Evolutionary conservation across 495 filamentous ascomycete genomes (phyloP), one percentile per base, ranked within the genome.

Genomic region (Achaetomiella virescens): DNA sequence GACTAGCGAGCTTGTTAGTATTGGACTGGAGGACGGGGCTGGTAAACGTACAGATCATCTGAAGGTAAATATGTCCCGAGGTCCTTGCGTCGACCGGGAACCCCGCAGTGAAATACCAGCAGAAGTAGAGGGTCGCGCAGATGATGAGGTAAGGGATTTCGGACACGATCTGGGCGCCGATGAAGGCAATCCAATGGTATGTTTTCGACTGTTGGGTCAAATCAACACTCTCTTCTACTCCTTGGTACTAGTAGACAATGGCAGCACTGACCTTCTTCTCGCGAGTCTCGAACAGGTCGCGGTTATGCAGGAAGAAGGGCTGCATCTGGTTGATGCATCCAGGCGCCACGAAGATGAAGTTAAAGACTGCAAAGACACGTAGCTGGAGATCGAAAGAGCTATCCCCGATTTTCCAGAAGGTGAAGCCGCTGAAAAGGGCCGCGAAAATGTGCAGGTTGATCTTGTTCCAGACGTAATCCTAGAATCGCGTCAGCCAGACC

Each of bases 391-490:
- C 88, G 61, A 86, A 82, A 7, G 81, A 66, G 21, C 75, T 77
- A 50, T 77, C 79, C 11, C 80, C 71, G 11, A 86, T 77, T 36
- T 83, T 78, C 77, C 81, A 88, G 67, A 91, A 89, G 0, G 83
- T 85, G 66, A 91, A 89, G 21, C 86, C 86, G 55, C 86, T 87
- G 72, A 89, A 89, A 1, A 90, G 21, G 68, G 67, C 69, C 22
- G 65, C 61, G 42, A 64, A 48, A 31, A 73, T 65, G 47, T 73
- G 67, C 42, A 72, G 48, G 9, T 64, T 64, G 41, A 73, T 48
- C 67, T 81, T 80, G 38, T 84, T 82, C 63, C 84, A 83, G 38
- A 90, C 79, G 65, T 91, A 91, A 6, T 77, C 73, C 45, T 48
- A 2, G 82, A 84, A 20, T 81, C 83, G 36, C 87, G 78, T 82